These are phyloP conservation scores for Collybiopsis luxurians DNA, from an alignment of 768 basidiomycete species.

Conservation along the genomic window DNA sequence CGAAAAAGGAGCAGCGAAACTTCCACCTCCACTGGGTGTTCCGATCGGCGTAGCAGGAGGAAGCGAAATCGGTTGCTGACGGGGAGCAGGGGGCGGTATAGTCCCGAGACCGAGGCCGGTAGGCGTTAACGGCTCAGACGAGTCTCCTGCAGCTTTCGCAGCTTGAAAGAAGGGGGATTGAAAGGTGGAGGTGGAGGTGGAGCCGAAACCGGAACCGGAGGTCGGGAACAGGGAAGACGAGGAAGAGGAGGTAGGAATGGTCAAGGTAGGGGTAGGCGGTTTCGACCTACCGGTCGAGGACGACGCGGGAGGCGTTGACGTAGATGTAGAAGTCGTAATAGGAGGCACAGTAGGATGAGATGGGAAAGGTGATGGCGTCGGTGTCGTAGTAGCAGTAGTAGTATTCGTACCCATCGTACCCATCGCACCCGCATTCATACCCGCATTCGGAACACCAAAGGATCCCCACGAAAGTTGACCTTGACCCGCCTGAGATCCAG, in stretches of 20 bases:
- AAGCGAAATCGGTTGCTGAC: slow-evolving; percentile 42
- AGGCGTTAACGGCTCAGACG: not conserved
- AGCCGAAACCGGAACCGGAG: no score
- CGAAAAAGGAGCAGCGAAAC: not conserved
- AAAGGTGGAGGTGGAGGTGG: slow-evolving; percentile 21
- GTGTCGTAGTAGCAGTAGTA: not conserved
- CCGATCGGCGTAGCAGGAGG: slow-evolving; percentile 45
- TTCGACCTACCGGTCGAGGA: slow-evolving; percentile 7
- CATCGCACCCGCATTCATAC: no score
- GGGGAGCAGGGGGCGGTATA: slow-evolving; percentile 36
- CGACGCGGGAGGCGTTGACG: not conserved
- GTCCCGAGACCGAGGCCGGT: slow-evolving; percentile 4
- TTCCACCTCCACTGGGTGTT: not conserved
- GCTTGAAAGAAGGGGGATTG: slow-evolving; percentile 8
- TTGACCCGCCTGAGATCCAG: no score
- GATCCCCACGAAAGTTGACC: no score
- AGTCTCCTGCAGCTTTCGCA: no score
- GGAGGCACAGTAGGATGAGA: not conserved
- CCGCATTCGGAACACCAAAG: no score
- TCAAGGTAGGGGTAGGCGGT: slow-evolving; percentile 14
- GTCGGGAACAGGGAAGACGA: no score
- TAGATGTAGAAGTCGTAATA: not conserved
- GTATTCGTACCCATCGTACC: no score
- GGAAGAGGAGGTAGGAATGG: slow-evolving; percentile 14
- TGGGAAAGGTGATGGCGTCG: not conserved